Percentiles rank a stretch among this genome's conserved stretches.
Evolutionary conservation across 2,329 filamentous ascomycete species (phyloP).

Genomic region (Trichophyton verrucosum): DNA sequence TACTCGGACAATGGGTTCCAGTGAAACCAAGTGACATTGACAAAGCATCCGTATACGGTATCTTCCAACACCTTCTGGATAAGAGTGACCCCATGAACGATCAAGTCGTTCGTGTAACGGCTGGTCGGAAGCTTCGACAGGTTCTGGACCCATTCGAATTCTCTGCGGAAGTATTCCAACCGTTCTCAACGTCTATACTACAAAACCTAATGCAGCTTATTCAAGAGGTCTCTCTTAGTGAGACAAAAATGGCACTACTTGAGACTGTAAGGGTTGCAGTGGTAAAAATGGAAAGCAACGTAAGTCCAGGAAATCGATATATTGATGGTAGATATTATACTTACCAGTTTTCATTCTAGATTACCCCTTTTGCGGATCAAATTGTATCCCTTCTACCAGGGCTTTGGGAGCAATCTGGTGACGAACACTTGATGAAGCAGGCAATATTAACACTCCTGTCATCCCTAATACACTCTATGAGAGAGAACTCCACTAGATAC

Average conservation of each 20-base stretch:
- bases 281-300: slow-evolving; percentile 64
- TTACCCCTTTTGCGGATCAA: slow-evolving; percentile 57
- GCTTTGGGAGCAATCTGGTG: slow-evolving; percentile 73
- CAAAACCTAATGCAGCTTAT: slow-evolving; percentile 64
- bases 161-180: slow-evolving; percentile 57
- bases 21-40: slow-evolving; percentile 59
- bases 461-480: slow-evolving; percentile 76
- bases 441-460: slow-evolving; percentile 76
- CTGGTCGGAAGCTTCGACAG: slow-evolving; percentile 68
- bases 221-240: slow-evolving; percentile 63
- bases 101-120: slow-evolving; percentile 80
- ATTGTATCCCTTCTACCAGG: slow-evolving; percentile 69
- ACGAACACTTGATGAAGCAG: slow-evolving; percentile 89
- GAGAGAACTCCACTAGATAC: slow-evolving; percentile 61
- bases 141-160: slow-evolving; percentile 81
- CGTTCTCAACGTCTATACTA: slow-evolving; percentile 63
- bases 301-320: slow-evolving; percentile 41
- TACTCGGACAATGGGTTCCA: slow-evolving; percentile 80
- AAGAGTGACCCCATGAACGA: slow-evolving; percentile 70
- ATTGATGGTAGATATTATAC: slow-evolving; percentile 50
- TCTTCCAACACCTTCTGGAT: slow-evolving; percentile 77
- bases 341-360: slow-evolving; percentile 44
- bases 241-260: slow-evolving; percentile 81
- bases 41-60: slow-evolving; percentile 66
- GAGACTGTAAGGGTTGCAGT: slow-evolving; percentile 76